A percentile compares a stretch with the other conserved stretches of the same genome.
These are phyloP conservation scores for Colletotrichum musae DNA, from an alignment of 2,329 filamentous ascomycete species.

Conservation along the genomic window DNA sequence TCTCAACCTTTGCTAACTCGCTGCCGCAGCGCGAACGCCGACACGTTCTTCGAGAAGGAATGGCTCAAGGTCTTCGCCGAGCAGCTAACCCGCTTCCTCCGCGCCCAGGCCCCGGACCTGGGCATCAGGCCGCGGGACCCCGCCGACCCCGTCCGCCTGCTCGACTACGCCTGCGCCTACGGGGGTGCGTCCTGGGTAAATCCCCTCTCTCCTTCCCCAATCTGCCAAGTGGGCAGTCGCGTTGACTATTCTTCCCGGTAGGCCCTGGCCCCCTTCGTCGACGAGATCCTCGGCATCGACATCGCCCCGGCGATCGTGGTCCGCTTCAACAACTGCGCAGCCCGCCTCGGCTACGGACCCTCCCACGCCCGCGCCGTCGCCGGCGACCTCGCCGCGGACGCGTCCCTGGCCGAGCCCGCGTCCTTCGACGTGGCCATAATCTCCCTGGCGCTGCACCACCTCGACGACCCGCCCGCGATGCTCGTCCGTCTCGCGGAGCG, in stretches of 20 bases:
- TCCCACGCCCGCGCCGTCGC: slow-evolving; percentile 49
- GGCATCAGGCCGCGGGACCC: slow-evolving; percentile 20
- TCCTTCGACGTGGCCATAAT: slow-evolving; percentile 53
- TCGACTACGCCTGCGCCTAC: slow-evolving; percentile 43
- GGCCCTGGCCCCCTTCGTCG: slow-evolving; percentile 51
- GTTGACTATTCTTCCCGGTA: slow-evolving; percentile 27
- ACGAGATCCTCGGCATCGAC: slow-evolving; percentile 51
- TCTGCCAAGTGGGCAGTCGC: too few species aligned
- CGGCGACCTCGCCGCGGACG: slow-evolving; percentile 48
- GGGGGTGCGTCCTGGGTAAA: slow-evolving; percentile 41
- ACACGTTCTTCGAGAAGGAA: slow-evolving; percentile 34
- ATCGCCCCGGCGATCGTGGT: slow-evolving; percentile 51
- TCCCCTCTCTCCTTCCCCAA: background rate
- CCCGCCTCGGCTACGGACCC: slow-evolving; percentile 43
- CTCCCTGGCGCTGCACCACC: slow-evolving; percentile 54
- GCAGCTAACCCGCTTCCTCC: slow-evolving; percentile 36
- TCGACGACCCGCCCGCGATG: slow-evolving; percentile 48
- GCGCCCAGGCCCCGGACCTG: slow-evolving; percentile 29
- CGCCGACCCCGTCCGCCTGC: slow-evolving; percentile 29
- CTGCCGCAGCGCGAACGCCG: slow-evolving; percentile 30
- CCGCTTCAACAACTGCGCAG: slow-evolving; percentile 50
- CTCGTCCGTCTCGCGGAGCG: slow-evolving; percentile 47
- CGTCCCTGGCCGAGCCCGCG: slow-evolving; percentile 41
- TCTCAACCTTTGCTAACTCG: background rate
- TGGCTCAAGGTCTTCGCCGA: slow-evolving; percentile 41